Evolutionary conservation across 768 basidiomycete genomes (phyloP).

Genomic region (Galerina sulciceps): DNA sequence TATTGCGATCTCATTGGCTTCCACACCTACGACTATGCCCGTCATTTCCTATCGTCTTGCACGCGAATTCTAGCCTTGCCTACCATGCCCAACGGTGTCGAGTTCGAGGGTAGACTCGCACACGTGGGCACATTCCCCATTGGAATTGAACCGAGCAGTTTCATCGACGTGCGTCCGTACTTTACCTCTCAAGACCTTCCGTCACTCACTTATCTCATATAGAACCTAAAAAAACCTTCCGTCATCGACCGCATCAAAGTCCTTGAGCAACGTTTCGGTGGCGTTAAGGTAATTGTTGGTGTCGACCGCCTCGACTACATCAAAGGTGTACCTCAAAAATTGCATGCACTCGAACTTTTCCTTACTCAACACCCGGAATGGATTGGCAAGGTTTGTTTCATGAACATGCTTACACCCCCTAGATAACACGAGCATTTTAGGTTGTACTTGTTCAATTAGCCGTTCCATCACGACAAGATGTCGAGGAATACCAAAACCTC

Average conservation of each 20-base stretch:
- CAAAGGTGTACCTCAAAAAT: conserved; percentile 99
- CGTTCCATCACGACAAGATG: conserved; percentile 96
- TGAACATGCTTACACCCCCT: neutral
- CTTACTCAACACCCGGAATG: conserved; percentile 97
- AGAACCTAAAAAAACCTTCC: conserved; percentile 80
- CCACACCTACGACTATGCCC: conserved; percentile 99
- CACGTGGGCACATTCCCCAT: conserved; percentile 99
- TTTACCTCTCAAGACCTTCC: neutral
- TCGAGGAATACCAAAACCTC: conserved; percentile 98
- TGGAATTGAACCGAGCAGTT: conserved; percentile 94
- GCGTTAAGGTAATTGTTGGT: conserved; percentile 96
- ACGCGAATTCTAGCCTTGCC: conserved; percentile 94
- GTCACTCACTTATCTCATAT: conserved; percentile 6
- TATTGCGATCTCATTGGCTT: conserved; percentile 98
- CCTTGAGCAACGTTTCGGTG: conserved; percentile 89
- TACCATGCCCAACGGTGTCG: conserved; percentile 98
- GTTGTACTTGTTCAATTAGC: conserved; percentile 97
- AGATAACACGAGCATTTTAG: conserved; percentile 37
- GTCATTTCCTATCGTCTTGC: conserved; percentile 98
- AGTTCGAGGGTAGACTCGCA: conserved; percentile 92
- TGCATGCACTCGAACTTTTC: conserved; percentile 96
- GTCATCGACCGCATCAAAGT: conserved; percentile 83
- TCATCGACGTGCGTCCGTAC: conserved; percentile 66
- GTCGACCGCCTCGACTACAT: conserved; percentile 99
- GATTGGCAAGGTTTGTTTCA: conserved; percentile 83